phyloP scores from a whole-genome alignment of 805 yeast genomes.

The Sugiyamaella marilandica region DNA sequence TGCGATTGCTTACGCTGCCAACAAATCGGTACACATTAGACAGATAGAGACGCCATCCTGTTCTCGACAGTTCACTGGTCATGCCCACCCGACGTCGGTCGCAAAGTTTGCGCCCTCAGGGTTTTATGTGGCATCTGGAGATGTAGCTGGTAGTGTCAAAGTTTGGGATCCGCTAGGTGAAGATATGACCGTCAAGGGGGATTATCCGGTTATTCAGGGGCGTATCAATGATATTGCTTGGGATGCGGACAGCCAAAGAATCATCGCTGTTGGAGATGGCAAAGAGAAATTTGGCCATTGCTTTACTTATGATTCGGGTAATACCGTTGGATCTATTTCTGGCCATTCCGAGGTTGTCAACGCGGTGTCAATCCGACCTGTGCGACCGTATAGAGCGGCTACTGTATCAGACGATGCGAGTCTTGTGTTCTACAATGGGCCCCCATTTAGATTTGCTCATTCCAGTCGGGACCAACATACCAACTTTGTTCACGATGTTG shows the following conservation, averaged over 20 bases:
- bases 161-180: conserved; percentile 73
- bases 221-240: conserved; percentile 78
- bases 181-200: conserved; percentile 63
- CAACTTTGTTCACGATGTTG: conserved; percentile 75
- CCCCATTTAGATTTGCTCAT: conserved; percentile 83
- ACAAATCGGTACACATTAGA: conserved; percentile 72
- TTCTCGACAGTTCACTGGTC: conserved; percentile 68
- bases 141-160: conserved; percentile 80
- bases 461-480: conserved; percentile 71
- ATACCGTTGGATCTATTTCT: conserved; percentile 91
- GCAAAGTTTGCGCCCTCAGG: conserved; percentile 90
- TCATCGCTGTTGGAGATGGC: conserved; percentile 94
- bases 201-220: conserved; percentile 74
- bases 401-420: conserved; percentile 89
- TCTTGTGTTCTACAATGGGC: conserved; percentile 80
- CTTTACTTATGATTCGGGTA: conserved; percentile 91
- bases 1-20: conserved; percentile 74
- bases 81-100: conserved; percentile 66
- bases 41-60: conserved; percentile 50
- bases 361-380: conserved; percentile 77
- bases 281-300: conserved; percentile 89
- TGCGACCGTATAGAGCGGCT: conserved; percentile 88
- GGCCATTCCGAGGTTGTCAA: conserved; percentile 85
- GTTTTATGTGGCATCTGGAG: conserved; percentile 86
- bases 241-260: conserved; percentile 83